These are phyloP conservation scores for Amanita jacksonii DNA, from an alignment of 768 basidiomycete genomes.

Conservation along the genomic window DNA sequence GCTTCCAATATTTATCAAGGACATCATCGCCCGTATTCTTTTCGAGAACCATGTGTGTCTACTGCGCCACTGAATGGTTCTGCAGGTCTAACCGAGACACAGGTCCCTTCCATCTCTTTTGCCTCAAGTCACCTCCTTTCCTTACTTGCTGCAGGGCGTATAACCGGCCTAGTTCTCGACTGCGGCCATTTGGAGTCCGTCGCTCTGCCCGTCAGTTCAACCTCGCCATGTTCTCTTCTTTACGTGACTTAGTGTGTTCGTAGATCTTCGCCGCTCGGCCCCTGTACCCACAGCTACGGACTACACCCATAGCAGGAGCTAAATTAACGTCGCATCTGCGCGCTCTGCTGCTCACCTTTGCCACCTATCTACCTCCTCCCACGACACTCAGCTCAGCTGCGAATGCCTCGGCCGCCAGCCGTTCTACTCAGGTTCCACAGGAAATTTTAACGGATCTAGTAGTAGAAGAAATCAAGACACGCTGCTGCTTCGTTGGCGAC, in stretches of 20 bases:
- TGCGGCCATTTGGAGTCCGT: constrained; percentile 88
- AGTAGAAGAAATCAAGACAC: constrained; percentile 86
- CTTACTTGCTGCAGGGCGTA: constrained; percentile 75
- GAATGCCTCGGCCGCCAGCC: constrained; percentile 53
- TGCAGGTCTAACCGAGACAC: constrained; percentile 2
- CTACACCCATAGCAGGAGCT: constrained; percentile 83
- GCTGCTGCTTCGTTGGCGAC: constrained; percentile 81
- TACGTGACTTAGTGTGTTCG: constrained; percentile 4
- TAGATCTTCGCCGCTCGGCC: constrained; percentile 90
- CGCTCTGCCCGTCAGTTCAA: constrained; percentile 64
- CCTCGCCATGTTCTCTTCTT: neutral
- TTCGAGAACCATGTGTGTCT: constrained; percentile 80
- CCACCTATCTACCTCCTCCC: constrained; percentile 77
- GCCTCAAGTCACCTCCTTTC: constrained; percentile 82
- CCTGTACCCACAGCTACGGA: constrained; percentile 69
- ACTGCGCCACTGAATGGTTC: neutral
- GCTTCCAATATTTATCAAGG: constrained; percentile 80
- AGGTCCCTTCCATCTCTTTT: constrained; percentile 95
- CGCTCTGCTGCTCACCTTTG: constrained; percentile 75
- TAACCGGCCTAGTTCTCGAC: constrained; percentile 91
- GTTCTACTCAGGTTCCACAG: constrained; percentile 60
- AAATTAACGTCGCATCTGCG: constrained; percentile 74
- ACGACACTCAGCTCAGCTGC: constrained; percentile 55
- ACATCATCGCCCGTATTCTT: constrained; percentile 73
- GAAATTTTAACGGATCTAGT: constrained; percentile 72